Percentiles rank a stretch among this genome's conserved stretches.
Conservation (phyloP, 2,329 filamentous ascomycete species). For the Colletotrichum sp. region DNA sequence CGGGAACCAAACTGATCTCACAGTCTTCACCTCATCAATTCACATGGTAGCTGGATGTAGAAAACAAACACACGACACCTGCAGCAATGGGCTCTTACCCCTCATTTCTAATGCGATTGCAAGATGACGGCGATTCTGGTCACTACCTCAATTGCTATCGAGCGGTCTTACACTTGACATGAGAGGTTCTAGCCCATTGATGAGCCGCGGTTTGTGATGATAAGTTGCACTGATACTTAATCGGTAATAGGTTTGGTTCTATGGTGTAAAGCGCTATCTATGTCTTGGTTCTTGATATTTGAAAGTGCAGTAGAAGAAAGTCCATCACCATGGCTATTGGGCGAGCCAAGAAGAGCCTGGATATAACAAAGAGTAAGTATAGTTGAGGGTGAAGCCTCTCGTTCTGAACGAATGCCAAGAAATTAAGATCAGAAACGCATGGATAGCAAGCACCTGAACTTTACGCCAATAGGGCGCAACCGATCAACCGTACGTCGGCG, state of each 20-base stretch:
- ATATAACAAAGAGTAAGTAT: not conserved
- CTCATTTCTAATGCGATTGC: not conserved
- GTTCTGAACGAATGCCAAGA: not conserved
- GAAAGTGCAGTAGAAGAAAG: not conserved
- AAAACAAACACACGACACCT: not conserved
- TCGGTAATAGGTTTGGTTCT: not conserved
- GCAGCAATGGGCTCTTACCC: not conserved
- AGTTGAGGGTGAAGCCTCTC: not conserved
- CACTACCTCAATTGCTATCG: not conserved
- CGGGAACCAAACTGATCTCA: not conserved
- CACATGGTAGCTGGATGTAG: not conserved
- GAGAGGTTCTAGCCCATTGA: not conserved
- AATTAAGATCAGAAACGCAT: accelerated
- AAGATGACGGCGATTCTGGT: not conserved
- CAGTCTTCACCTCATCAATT: not conserved
- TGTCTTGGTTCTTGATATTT: not conserved
- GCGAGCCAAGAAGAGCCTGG: not conserved
- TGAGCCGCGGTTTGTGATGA: not conserved
- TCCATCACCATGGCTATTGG: not conserved
- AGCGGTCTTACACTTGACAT: not conserved
- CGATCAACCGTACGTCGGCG: not conserved
- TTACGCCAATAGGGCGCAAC: not conserved
- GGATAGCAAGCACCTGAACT: not conserved
- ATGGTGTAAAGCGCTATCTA: accelerated
- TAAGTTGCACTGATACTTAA: not conserved